Percentiles rank a stretch among this genome's conserved stretches.
These are phyloP conservation scores for Microascus cirrosus DNA, from an alignment of 2,329 filamentous ascomycete species.

Conservation along the genomic window DNA sequence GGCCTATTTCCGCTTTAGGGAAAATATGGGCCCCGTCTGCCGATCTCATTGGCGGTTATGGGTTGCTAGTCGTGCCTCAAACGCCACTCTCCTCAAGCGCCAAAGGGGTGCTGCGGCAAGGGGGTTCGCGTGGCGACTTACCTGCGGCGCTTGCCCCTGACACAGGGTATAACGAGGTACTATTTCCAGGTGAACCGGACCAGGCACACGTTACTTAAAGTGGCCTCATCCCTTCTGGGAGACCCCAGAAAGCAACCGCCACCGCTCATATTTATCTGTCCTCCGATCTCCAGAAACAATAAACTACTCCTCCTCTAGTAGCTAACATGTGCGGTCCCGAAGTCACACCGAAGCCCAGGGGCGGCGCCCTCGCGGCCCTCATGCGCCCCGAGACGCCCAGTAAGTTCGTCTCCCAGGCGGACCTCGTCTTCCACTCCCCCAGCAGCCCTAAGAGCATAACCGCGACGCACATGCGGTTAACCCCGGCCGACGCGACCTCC, in stretches of 20 bases:
- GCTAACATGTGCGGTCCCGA: constrained; percentile 31
- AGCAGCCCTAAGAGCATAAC: constrained; percentile 21
- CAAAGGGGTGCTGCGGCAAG: neutral
- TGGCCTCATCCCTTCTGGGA: too few species aligned
- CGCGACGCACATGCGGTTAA: constrained; percentile 31
- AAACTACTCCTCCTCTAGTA: neutral
- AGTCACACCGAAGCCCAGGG: constrained; percentile 24
- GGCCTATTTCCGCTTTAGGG: neutral
- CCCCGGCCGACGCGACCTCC: constrained; percentile 13
- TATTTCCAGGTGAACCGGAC: too few species aligned
- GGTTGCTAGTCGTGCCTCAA: neutral
- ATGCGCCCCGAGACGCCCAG: constrained; percentile 13
- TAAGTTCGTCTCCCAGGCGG: constrained; percentile 13
- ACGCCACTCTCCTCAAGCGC: neutral
- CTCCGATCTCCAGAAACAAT: neutral
- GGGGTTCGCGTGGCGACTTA: neutral
- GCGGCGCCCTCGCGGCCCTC: constrained; percentile 35
- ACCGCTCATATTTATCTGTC: too few species aligned
- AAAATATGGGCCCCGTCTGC: neutral
- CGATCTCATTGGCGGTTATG: neutral
- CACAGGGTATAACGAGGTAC: neutral
- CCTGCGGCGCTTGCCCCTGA: neutral
- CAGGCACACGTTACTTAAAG: too few species aligned
- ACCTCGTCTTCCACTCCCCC: constrained; percentile 30
- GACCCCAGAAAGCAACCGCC: too few species aligned